phyloP scores from a whole-genome alignment of 495 filamentous ascomycete genomes.

The Chaetomidium leptoderma region DNA sequence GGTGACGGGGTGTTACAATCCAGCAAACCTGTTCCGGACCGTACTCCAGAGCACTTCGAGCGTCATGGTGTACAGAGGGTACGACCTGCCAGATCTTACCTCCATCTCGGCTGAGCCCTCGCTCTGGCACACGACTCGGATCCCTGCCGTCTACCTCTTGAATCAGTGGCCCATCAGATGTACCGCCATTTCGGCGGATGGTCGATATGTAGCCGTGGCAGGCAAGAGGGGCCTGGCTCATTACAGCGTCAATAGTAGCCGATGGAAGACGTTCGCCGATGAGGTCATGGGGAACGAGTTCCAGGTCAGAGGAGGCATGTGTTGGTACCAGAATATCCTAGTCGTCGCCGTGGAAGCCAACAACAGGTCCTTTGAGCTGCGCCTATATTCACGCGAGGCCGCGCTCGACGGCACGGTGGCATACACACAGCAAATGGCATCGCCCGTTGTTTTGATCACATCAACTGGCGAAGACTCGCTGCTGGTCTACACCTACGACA shows the following conservation, averaged over 20 bases:
- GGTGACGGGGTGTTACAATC: constrained; percentile 81
- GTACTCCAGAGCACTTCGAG: constrained; percentile 82
- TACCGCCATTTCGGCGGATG: constrained; percentile 81
- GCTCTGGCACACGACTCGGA: constrained; percentile 86
- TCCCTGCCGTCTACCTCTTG: constrained; percentile 77
- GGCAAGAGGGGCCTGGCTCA: constrained; percentile 90
- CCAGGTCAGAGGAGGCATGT: constrained; percentile 91
- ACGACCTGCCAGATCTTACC: constrained; percentile 82
- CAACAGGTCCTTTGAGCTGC: constrained; percentile 77
- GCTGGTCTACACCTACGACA: constrained; percentile 94
- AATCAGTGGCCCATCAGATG: constrained; percentile 90
- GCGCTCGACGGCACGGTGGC: constrained; percentile 68
- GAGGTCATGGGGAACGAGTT: constrained; percentile 81
- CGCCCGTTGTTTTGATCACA: constrained; percentile 80
- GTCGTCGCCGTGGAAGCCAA: constrained; percentile 89
- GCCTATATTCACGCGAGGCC: constrained; percentile 85
- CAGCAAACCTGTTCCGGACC: constrained; percentile 81
- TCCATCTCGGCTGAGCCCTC: constrained; percentile 89
- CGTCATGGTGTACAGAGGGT: constrained; percentile 86
- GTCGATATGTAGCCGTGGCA: constrained; percentile 90
- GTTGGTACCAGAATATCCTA: constrained; percentile 94
- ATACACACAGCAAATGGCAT: constrained; percentile 69
- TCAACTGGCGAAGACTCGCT: constrained; percentile 90
- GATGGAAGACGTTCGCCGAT: constrained; percentile 93
- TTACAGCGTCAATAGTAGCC: constrained; percentile 88